Conservation (phyloP, 2,329 filamentous ascomycete species). For the Aspergillus japonicus region DNA sequence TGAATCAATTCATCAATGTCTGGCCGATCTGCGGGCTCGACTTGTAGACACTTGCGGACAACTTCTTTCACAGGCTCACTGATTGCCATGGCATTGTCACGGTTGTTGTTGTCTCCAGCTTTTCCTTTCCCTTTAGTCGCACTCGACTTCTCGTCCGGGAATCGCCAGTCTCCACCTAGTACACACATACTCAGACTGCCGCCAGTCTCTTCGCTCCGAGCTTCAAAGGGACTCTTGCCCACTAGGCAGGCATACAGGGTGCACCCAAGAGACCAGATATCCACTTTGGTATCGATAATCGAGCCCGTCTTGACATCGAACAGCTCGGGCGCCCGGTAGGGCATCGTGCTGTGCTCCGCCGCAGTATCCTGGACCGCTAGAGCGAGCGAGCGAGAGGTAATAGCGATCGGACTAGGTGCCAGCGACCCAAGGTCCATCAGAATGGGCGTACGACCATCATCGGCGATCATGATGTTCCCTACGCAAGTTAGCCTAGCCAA, state of each 20-base stretch:
- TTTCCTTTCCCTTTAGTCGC: conserved; percentile 60
- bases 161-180: conserved; percentile 90
- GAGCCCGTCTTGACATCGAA: conserved; percentile 96
- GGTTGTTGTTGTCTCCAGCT: conserved; percentile 29
- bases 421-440: conserved; percentile 97
- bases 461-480: conserved; percentile 97
- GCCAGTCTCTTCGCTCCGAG: conserved; percentile 91
- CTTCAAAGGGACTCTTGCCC: conserved; percentile 95
- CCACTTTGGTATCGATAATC: conserved; percentile 90
- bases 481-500: conserved; percentile 1
- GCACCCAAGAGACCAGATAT: conserved; percentile 96
- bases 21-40: conserved; percentile 84
- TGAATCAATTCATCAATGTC: conserved; percentile 80
- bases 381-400: conserved; percentile 85
- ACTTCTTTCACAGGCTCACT: conserved; percentile 83
- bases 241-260: conserved; percentile 97
- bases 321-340: conserved; percentile 93
- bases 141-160: conserved; percentile 76
- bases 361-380: conserved; percentile 91
- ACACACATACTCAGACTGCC: conserved; percentile 91
- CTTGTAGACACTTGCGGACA: conserved; percentile 78
- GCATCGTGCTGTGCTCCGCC: conserved; percentile 97
- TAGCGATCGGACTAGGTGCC: conserved; percentile 79
- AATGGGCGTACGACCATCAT: conserved; percentile 82
- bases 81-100: conserved; percentile 56